phyloP scores from a whole-genome alignment of 2,329 filamentous ascomycete genomes.

The Epichloe gansuensis region DNA sequence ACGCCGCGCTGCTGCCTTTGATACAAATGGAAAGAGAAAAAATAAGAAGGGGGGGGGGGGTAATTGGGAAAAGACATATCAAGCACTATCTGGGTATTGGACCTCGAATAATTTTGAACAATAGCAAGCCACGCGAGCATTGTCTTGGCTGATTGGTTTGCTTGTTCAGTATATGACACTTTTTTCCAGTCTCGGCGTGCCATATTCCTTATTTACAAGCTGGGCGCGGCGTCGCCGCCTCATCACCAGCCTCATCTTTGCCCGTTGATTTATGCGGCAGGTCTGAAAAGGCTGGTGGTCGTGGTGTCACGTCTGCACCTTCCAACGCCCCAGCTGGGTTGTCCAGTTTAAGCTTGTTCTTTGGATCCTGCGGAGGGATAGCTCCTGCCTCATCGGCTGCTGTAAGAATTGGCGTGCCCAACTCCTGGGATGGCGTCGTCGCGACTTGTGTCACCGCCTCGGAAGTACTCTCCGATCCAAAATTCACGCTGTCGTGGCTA shows the following conservation, averaged over 20 bases:
- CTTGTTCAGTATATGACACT: background rate
- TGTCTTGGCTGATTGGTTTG: background rate
- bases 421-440: conserved; percentile 35
- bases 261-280: background rate
- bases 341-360: background rate
- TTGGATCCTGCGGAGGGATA: conserved; percentile 9
- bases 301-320: conserved; percentile 17
- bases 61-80: background rate
- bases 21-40: conserved; percentile 6
- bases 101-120: background rate
- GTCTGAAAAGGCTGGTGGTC: conserved; percentile 16
- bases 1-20: conserved; percentile 14
- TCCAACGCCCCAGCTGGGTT: background rate
- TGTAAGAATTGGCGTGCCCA: conserved; percentile 18
- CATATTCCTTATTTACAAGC: conserved; percentile 11
- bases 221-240: conserved; percentile 30
- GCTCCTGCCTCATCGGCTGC: conserved; percentile 1
- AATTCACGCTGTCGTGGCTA: conserved; percentile 67
- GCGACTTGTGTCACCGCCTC: conserved; percentile 39
- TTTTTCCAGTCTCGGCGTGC: no score
- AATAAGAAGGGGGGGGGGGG: background rate
- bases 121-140: no score
- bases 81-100: no score
- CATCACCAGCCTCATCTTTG: conserved; percentile 9
- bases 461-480: conserved; percentile 36